Percentiles rank a stretch among this genome's conserved stretches.
phyloP scores from a whole-genome alignment of 805 yeast genomes.

The Kodamaea laetipori region DNA sequence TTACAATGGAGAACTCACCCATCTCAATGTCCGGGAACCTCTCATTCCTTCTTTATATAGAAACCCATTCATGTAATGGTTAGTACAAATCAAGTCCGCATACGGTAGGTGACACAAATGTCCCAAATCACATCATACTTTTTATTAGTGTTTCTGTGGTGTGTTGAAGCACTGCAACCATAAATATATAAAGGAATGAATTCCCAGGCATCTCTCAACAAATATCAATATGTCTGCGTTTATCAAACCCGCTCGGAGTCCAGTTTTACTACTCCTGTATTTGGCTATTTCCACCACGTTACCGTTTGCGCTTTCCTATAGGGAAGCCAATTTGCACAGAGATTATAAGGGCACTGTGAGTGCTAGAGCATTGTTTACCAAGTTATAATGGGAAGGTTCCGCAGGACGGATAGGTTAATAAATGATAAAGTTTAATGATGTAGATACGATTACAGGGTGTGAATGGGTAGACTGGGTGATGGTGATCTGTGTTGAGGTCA shows the following conservation, averaged over 20 bases:
- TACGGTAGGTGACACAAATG: constrained; percentile 9
- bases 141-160: background rate
- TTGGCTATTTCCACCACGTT: constrained; percentile 41
- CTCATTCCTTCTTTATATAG: background rate
- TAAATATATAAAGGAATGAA: constrained; percentile 6
- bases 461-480: no score
- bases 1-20: no score
- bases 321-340: constrained; percentile 30
- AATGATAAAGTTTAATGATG: background rate
- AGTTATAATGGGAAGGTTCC: constrained; percentile 1
- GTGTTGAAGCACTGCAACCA: background rate
- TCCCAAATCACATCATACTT: constrained; percentile 8
- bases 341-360: constrained; percentile 37
- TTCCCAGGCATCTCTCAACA: background rate
- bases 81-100: background rate
- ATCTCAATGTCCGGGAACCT: no score
- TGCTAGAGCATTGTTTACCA: constrained; percentile 23
- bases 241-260: constrained; percentile 17
- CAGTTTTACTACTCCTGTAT: constrained; percentile 39
- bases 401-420: background rate
- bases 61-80: background rate
- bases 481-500: no score
- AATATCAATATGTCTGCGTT: constrained; percentile 8
- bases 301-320: constrained; percentile 44
- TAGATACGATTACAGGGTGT: no score